phyloP scores from a whole-genome alignment of 2,329 filamentous ascomycete species.

The Diaporthe nobilis region DNA sequence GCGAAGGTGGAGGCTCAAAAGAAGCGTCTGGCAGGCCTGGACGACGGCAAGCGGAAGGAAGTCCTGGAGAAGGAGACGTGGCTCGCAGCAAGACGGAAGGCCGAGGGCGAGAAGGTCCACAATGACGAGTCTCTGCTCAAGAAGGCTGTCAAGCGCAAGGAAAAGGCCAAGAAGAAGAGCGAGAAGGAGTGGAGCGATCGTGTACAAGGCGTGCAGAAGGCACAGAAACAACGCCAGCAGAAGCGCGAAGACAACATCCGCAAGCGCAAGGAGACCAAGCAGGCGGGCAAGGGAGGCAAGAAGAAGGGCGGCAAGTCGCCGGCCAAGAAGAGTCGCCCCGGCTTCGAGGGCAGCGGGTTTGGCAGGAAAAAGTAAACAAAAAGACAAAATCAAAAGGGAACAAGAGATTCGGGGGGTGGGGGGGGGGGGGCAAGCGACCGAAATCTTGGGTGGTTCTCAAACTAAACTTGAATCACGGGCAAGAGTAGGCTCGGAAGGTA shows the following conservation, averaged over 20 bases:
- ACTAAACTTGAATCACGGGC: not conserved
- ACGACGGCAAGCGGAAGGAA: constrained; percentile 85
- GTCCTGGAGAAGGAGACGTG: constrained; percentile 95
- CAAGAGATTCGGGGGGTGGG: too few species aligned
- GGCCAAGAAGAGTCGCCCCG: constrained; percentile 70
- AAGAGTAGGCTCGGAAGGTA: not conserved
- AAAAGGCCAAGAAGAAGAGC: constrained; percentile 90
- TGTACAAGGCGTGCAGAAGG: constrained; percentile 78
- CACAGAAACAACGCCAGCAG: constrained; percentile 83
- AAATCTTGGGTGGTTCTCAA: not conserved
- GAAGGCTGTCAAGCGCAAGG: constrained; percentile 95
- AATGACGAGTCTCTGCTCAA: constrained; percentile 91
- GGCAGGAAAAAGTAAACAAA: constrained; percentile 61
- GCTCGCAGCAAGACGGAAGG: constrained; percentile 90
- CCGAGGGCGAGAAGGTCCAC: constrained; percentile 88
- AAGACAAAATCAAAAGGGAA: not conserved
- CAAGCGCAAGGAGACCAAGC: constrained; percentile 82
- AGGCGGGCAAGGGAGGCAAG: constrained; percentile 69
- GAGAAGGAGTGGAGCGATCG: constrained; percentile 89
- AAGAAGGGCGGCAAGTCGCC: constrained; percentile 69
- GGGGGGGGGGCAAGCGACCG: not conserved
- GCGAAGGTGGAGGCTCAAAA: constrained; percentile 89
- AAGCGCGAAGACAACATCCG: constrained; percentile 86
- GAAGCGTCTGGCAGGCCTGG: constrained; percentile 80
- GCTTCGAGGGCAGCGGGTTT: constrained; percentile 76